Conservation (phyloP, 257 asterid genomes). For the Vinca minor region DNA sequence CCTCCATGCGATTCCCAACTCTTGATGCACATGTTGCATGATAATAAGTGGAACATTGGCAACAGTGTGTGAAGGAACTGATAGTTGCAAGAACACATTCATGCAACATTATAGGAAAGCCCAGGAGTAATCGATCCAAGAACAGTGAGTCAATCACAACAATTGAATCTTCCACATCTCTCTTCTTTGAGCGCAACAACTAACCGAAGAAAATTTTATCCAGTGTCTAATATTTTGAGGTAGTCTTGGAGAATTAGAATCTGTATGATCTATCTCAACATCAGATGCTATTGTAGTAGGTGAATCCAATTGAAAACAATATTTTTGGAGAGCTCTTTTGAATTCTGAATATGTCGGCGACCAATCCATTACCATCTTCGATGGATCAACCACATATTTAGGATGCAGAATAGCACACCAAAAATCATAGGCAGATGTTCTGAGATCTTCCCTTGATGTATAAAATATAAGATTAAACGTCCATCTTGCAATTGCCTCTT, state of each 20-base stretch:
- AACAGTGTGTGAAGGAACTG: slow-evolving; percentile 62
- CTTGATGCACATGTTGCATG: slow-evolving; percentile 96
- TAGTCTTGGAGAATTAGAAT: slow-evolving; percentile 49
- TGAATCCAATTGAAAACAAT: slow-evolving; percentile 60
- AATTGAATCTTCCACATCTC: slow-evolving; percentile 74
- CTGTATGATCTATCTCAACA: slow-evolving; percentile 42
- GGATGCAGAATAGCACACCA: slow-evolving; percentile 64
- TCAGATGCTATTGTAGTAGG: slow-evolving; percentile 35
- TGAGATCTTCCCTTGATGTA: slow-evolving; percentile 50
- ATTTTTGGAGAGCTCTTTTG: slow-evolving; percentile 55
- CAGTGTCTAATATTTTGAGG: slow-evolving; percentile 73
- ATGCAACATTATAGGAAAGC: slow-evolving; percentile 46
- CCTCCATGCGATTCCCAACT: slow-evolving; percentile 99
- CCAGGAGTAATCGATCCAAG: slow-evolving; percentile 69
- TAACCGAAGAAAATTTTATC: slow-evolving; percentile 46
- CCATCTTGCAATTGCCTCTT: slow-evolving; percentile 66
- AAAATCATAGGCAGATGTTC: slow-evolving; percentile 67
- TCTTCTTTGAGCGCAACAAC: slow-evolving; percentile 53
- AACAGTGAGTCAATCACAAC: slow-evolving; percentile 46
- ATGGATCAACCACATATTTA: slow-evolving; percentile 32
- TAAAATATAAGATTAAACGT: slow-evolving; percentile 62
- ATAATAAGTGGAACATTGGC: slow-evolving; percentile 86
- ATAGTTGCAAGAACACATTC: slow-evolving; percentile 51
- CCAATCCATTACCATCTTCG: slow-evolving; percentile 52
- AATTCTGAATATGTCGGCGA: slow-evolving; percentile 59